phyloP scores from a whole-genome alignment of 148 eudicot species.

The Vaccinium macrocarpon region DNA sequence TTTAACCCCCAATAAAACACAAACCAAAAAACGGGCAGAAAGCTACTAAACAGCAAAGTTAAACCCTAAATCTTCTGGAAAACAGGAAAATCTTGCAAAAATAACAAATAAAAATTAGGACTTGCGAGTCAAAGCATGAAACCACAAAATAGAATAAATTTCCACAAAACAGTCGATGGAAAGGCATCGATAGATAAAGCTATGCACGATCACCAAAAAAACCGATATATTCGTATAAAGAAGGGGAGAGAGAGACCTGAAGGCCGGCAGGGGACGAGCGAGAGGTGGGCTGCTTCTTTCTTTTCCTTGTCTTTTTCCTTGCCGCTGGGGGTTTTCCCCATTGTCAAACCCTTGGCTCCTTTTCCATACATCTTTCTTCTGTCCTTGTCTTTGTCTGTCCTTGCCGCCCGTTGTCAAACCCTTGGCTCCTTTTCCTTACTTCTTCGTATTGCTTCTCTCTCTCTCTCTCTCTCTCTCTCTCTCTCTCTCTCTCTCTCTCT shows the following conservation, averaged over 20 bases:
- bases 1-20: neutral
- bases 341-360: constrained; percentile 11
- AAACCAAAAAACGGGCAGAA: neutral
- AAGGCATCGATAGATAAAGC: neutral
- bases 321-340: constrained; percentile 7
- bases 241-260: constrained; percentile 14
- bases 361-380: constrained; percentile 5
- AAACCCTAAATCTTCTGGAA: too few species aligned
- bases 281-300: constrained; percentile 22
- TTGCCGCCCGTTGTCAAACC: too few species aligned
- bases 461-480: too few species aligned
- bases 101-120: neutral
- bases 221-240: neutral
- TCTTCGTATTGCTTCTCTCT: too few species aligned
- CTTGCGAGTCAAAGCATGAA: neutral
- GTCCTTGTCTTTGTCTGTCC: too few species aligned
- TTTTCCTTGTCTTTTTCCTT: constrained; percentile 10
- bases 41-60: neutral
- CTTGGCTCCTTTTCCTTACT: too few species aligned
- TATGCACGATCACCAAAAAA: neutral
- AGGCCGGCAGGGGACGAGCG: constrained; percentile 30
- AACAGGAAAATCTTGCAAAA: too few species aligned
- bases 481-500: too few species aligned
- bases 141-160: too few species aligned
- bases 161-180: neutral